These are phyloP conservation scores for Jacaranda copaia DNA, from an alignment of 257 asterid species.

Conservation along the genomic window DNA sequence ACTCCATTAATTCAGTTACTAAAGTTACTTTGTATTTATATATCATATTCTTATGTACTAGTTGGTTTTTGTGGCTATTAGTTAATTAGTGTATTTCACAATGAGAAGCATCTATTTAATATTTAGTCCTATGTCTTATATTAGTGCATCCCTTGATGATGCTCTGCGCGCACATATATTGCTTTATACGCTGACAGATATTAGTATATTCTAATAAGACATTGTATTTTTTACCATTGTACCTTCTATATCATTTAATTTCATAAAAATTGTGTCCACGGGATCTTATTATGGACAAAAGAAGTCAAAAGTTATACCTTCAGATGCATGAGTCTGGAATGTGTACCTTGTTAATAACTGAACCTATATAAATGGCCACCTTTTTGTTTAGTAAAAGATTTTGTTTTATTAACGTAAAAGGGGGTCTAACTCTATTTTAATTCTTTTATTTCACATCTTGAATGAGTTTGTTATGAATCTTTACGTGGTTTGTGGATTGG, in stretches of 20 bases:
- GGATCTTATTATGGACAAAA: slow-evolving; percentile 13
- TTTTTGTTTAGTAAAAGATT: neutral
- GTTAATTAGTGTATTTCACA: slow-evolving; percentile 29
- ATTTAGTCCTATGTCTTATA: slow-evolving; percentile 31
- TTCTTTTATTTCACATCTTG: neutral
- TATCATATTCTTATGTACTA: slow-evolving; percentile 35
- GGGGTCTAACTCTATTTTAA: neutral
- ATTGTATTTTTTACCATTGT: slow-evolving; percentile 21
- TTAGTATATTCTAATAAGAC: slow-evolving; percentile 29
- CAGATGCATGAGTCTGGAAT: slow-evolving; percentile 8
- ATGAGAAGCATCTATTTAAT: slow-evolving; percentile 18
- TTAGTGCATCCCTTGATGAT: slow-evolving; percentile 20
- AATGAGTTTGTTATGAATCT: neutral
- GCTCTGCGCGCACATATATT: slow-evolving; percentile 9
- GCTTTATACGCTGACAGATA: slow-evolving; percentile 15
- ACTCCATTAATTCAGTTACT: slow-evolving; percentile 38
- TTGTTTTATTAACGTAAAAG: neutral
- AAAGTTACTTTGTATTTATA: slow-evolving; percentile 33
- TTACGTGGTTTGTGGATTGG: neutral
- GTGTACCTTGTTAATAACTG: slow-evolving; percentile 8
- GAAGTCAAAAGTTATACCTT: slow-evolving; percentile 4
- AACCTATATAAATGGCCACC: neutral
- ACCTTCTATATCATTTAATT: neutral
- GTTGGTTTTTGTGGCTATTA: slow-evolving; percentile 34
- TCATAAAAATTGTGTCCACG: neutral